Evolutionary conservation across 2,329 filamentous ascomycete genomes (phyloP), one percentile per base, ranked within the genome.

Genomic region (Aspergillus ibericus): DNA sequence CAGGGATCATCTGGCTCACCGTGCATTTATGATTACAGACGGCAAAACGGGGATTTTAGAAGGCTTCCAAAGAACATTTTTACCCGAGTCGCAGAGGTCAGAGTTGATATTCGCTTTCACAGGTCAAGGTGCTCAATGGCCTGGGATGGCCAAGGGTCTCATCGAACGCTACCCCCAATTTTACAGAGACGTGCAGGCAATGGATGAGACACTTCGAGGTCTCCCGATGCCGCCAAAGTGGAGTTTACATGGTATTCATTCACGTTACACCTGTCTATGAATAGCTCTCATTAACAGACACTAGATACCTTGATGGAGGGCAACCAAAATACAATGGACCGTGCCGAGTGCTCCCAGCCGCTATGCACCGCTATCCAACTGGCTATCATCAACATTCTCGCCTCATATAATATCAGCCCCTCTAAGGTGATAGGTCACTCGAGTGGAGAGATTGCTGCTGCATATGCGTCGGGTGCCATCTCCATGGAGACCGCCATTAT

Each of bases 401-500:
- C 18, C 0, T 12, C 46, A 1, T 70, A 64, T 65, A 67, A 66
- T 1, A 58, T 76, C 5, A 20, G 27, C 0, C 68, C 72, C 9
- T 13, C 51, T 0, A 53, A 62, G 1, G 70, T 73, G 4, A 58
- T 75, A 0, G 74, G 75, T 0, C 73, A 77, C 54, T 75, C 72
- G 0, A 67, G 62, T 12, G 75, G 75, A 1, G 75, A 77, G 58
- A 75, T 77, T 36, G 72, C 66, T 1, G 72, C 73, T 1, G 73
- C 74, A 0, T 77, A 74, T 60, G 69, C 72, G 3, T 63, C 68
- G 0, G 66, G 69, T 1, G 64, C 65, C 2, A 63, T 70, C 6
- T 55, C 63, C 0, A 57, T 59, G 12, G 36, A 50, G 13, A 47
- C 38, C 12, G 68, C 68, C 0, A 70, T 71, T 0, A 25, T 56